Percentiles rank a stretch among this genome's conserved stretches.
These are phyloP conservation scores for Thuidium tamariscinum DNA, from an alignment of 225 moss, liverwort and hornwort genomes.

Conservation along the genomic window DNA sequence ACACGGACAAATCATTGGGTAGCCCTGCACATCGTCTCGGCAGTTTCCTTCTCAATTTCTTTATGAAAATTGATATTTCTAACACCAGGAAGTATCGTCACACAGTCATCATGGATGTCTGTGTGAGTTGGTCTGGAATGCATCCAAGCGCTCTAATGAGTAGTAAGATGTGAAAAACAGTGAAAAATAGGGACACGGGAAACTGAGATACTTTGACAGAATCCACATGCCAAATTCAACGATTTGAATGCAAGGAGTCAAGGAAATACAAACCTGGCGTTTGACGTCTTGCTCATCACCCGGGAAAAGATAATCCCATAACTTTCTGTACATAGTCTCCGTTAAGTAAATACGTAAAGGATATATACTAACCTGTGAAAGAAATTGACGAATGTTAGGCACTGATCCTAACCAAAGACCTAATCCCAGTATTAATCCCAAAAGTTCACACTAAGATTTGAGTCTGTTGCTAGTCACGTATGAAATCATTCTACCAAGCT, in stretches of 20 bases:
- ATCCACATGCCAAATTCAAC: background rate
- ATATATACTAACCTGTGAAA: conserved; percentile 58
- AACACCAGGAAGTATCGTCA: background rate
- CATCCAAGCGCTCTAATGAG: background rate
- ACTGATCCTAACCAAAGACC: background rate
- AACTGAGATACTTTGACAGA: background rate
- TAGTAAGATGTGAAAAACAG: background rate
- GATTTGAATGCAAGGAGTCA: background rate
- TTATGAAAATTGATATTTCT: background rate
- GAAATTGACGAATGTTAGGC: background rate
- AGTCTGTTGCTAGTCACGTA: background rate
- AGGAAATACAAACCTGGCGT: conserved; percentile 44
- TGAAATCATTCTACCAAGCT: background rate
- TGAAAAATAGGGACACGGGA: background rate
- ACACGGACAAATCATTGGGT: background rate
- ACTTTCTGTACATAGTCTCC: conserved; percentile 92
- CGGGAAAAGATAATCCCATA: conserved; percentile 98
- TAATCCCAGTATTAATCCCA: background rate
- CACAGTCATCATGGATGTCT: background rate
- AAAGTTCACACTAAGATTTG: background rate
- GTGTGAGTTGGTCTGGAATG: background rate
- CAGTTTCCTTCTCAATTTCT: background rate
- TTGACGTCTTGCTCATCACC: conserved; percentile 88
- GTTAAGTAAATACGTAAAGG: conserved; percentile 82
- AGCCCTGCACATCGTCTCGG: background rate